A percentile compares a stretch with the other conserved stretches of the same genome.
Evolutionary conservation across 176 grass and related monocot species (phyloP).

Genomic region (Oryza longistaminata): DNA sequence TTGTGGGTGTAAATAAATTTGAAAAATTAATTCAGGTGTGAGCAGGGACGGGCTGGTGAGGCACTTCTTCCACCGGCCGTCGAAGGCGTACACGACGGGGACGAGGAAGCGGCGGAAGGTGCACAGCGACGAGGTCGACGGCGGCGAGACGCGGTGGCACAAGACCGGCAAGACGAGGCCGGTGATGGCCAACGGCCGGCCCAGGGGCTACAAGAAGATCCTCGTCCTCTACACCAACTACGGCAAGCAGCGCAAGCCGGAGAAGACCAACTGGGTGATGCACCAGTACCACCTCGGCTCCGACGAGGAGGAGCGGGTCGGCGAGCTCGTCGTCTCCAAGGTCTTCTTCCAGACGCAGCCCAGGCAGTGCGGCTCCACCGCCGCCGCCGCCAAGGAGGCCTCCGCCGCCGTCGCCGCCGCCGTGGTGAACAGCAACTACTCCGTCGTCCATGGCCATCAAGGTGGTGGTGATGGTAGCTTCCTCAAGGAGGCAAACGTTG

Average conservation of each 20-base stretch:
- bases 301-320: conserved; percentile 86
- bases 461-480: conserved; percentile 12
- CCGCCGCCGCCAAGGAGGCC: background rate
- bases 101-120: conserved; percentile 89
- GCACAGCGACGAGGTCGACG: conserved; percentile 61
- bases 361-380: conserved; percentile 53
- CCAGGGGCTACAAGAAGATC: conserved; percentile 81
- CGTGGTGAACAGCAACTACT: background rate
- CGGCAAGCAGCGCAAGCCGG: conserved; percentile 84
- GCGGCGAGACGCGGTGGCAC: conserved; percentile 91
- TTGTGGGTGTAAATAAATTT: background rate
- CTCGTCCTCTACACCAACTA: conserved; percentile 95
- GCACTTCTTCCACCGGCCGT: conserved; percentile 94
- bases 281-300: conserved; percentile 90
- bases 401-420: background rate
- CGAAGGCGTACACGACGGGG: conserved; percentile 85
- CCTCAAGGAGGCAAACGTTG: conserved; percentile 43
- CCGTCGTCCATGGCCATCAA: background rate
- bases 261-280: conserved; percentile 98
- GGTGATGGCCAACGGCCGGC: conserved; percentile 46
- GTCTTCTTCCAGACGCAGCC: conserved; percentile 96
- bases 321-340: conserved; percentile 90
- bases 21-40: conserved; percentile 48
- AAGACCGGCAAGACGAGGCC: conserved; percentile 91
- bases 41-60: conserved; percentile 70